phyloP scores from a whole-genome alignment of 148 eudicot species.

The Rhododendron henanense region DNA sequence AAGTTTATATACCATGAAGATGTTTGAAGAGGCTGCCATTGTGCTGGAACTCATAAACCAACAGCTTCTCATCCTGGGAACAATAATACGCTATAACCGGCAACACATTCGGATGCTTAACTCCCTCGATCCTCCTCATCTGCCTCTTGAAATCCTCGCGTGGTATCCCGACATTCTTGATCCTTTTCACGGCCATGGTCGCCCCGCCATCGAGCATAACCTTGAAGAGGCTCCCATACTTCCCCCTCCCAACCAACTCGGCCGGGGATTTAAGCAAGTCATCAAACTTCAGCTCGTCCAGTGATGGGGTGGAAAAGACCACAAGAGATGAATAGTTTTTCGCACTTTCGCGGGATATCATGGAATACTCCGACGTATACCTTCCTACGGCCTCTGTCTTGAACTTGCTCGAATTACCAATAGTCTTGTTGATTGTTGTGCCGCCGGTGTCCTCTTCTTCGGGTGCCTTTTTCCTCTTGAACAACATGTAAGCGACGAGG shows the following conservation, averaged over 20 bases:
- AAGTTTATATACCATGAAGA: conserved; percentile 39
- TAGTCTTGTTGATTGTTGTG: neutral
- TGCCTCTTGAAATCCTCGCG: conserved; percentile 35
- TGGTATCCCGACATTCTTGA: conserved; percentile 38
- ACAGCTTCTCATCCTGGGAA: conserved; percentile 43
- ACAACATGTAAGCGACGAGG: conserved; percentile 2
- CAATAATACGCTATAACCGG: conserved; percentile 43
- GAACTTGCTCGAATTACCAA: conserved; percentile 14
- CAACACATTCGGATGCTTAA: conserved; percentile 39
- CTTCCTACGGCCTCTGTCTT: conserved; percentile 10
- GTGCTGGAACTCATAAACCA: conserved; percentile 47
- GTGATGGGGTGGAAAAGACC: conserved; percentile 22
- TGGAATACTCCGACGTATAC: conserved; percentile 34
- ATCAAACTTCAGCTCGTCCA: conserved; percentile 35
- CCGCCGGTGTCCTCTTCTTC: neutral
- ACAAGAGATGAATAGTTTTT: conserved; percentile 17
- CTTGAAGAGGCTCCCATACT: conserved; percentile 43
- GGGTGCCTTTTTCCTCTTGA: conserved; percentile 12
- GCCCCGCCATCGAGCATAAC: conserved; percentile 24
- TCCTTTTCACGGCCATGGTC: conserved; percentile 44
- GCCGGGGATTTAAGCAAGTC: conserved; percentile 46
- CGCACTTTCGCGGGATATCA: conserved; percentile 23
- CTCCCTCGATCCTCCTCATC: conserved; percentile 31
- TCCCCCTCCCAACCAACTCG: conserved; percentile 40
- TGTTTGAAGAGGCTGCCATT: conserved; percentile 47